Base-by-base conservation (phyloP, 768 basidiomycete species). In the Boletus subcaerulescens region DNA sequence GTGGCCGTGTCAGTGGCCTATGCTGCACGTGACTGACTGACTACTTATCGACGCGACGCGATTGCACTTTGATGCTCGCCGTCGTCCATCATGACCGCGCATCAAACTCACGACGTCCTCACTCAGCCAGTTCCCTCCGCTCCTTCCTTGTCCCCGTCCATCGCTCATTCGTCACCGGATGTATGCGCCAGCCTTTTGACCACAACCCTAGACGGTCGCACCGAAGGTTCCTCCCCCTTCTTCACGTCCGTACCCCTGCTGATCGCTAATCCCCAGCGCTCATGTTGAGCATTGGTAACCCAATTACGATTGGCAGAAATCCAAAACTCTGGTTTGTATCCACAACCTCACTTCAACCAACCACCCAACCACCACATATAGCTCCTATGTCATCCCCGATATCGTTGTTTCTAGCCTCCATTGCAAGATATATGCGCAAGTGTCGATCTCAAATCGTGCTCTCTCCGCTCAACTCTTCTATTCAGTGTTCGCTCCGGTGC, bases 151-250 rank as follows among this genome's bases (percentile, higher is more conserved):
- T 47, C 69, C 29, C 49, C 45, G 1, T 57, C 60, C 32, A 3
- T 29, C 4, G 33, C 51, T 0, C 43, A 53, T n/a, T 43, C 59
- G 3, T 63, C 60, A 7, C 50, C 51, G 33, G 70, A 71, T 78
- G 73, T 86, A 81, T 91, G 89, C 78, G 89, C 89, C 18, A 89
- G 87, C 64, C 72, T 91, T 9, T 70, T 85, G 24, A 89, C 88
- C 0, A 72, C 72, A 3, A 82, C 78, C 50, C 64, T 64, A n/a
- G 67, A 76, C n/a, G 87, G 86, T 11, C 77, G 81, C 42, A 84
- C 77, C 64, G 87, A 91, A 78, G 83, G 89, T 87, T 39, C n/a
- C 38, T 39, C 13, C 5, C 17, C 33, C 42, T 18, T 40, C 35
- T 18, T 50, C 33, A 1, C 15, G 20, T 43, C 32, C 6, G 18